Evolutionary conservation across 2,329 filamentous ascomycete species (phyloP).

Genomic region (Aspergillus puulaauensis): DNA sequence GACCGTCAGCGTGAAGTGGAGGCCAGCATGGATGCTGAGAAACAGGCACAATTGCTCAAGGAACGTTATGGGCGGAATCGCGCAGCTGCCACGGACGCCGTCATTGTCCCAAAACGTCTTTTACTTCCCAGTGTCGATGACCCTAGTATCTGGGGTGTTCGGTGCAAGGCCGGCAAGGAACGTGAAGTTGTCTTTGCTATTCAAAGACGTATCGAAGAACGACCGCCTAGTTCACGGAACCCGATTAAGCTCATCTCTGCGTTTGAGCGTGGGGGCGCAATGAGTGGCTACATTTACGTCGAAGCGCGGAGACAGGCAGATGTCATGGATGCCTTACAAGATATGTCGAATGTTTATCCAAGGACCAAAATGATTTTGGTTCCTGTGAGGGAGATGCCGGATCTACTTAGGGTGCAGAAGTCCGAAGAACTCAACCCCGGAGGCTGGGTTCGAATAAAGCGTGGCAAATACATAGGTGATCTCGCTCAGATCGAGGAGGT

Average conservation of each 20-base stretch:
- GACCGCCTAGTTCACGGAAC: slow-evolving; percentile 68
- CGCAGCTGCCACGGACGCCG: slow-evolving; percentile 65
- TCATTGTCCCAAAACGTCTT: slow-evolving; percentile 78
- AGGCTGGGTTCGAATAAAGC: slow-evolving; percentile 85
- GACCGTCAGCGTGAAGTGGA: slow-evolving; percentile 88
- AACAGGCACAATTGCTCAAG: slow-evolving; percentile 81
- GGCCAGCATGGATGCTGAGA: slow-evolving; percentile 86
- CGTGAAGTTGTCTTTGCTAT: slow-evolving; percentile 84
- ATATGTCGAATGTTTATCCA: slow-evolving; percentile 85
- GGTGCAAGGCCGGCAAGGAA: slow-evolving; percentile 94
- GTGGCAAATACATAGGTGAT: slow-evolving; percentile 81
- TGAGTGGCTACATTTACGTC: slow-evolving; percentile 94
- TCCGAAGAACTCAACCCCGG: slow-evolving; percentile 81
- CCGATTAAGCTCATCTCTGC: slow-evolving; percentile 82
- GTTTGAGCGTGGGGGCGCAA: slow-evolving; percentile 84
- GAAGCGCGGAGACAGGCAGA: slow-evolving; percentile 87
- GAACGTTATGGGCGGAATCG: slow-evolving; percentile 84
- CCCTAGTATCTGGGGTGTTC: slow-evolving; percentile 91
- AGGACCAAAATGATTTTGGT: slow-evolving; percentile 83
- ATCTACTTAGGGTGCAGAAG: slow-evolving; percentile 86
- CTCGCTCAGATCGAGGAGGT: slow-evolving; percentile 90
- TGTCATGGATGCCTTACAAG: slow-evolving; percentile 78
- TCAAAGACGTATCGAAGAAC: slow-evolving; percentile 84
- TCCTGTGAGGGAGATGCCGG: slow-evolving; percentile 95
- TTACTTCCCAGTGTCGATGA: slow-evolving; percentile 92